A percentile compares a stretch with the other conserved stretches of the same genome.
Evolutionary conservation across 108 stramenopile species (phyloP).

Genomic region (Skeletonema tropicum): DNA sequence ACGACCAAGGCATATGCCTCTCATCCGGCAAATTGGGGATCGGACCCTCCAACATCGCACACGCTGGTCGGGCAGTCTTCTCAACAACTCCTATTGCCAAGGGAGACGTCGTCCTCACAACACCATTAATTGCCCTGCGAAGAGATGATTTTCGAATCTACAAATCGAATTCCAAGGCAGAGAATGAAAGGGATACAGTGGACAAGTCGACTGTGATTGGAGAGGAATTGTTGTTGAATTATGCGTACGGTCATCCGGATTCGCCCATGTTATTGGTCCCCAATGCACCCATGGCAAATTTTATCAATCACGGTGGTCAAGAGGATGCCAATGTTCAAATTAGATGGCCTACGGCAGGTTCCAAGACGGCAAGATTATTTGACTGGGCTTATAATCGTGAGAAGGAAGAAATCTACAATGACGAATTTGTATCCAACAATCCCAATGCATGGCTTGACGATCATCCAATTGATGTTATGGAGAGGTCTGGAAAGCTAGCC

Average conservation of each 20-base stretch:
- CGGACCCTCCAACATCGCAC: slow-evolving; percentile 15
- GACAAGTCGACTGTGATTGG: slow-evolving; percentile 37
- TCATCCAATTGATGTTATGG: slow-evolving; percentile 22
- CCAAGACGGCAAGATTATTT: slow-evolving; percentile 42
- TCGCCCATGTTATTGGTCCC: slow-evolving; percentile 69
- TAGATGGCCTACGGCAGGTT: slow-evolving; percentile 55
- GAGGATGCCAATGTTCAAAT: slow-evolving; percentile 62
- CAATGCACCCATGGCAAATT: slow-evolving; percentile 62
- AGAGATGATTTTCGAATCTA: slow-evolving; percentile 40
- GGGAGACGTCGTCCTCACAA: slow-evolving; percentile 25
- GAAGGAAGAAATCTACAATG: slow-evolving; percentile 8
- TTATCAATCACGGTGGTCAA: slow-evolving; percentile 65
- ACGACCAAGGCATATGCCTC: slow-evolving; percentile 56
- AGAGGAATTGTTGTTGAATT: slow-evolving; percentile 69
- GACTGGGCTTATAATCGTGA: slow-evolving; percentile 38
- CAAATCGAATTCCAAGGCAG: slow-evolving; percentile 25
- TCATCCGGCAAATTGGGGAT: slow-evolving; percentile 40
- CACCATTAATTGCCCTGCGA: slow-evolving; percentile 29
- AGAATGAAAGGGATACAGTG: slow-evolving; percentile 15
- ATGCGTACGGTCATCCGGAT: slow-evolving; percentile 66
- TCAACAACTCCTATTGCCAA: slow-evolving; percentile 42
- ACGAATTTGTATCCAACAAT: slow-evolving; percentile 27
- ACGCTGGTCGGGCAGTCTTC: slow-evolving; percentile 65
- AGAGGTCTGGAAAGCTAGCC: slow-evolving; percentile 11
- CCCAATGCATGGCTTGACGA: slow-evolving; percentile 42